Conservation (phyloP, 306 rosid species). For the Cicer yamashitae region DNA sequence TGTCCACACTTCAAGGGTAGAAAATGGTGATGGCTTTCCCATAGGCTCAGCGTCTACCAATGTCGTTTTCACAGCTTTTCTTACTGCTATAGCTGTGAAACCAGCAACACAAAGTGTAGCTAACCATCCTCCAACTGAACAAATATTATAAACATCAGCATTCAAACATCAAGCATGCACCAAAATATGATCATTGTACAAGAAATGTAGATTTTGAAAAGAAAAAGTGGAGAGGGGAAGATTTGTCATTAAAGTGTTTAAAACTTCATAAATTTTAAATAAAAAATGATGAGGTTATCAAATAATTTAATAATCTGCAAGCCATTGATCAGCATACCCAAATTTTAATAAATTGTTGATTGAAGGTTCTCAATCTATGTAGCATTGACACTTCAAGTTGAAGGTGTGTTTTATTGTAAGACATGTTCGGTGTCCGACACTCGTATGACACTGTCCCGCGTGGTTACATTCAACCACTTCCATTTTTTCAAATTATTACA, state of each 20-base stretch:
- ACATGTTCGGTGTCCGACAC: no score
- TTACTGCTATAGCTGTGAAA: slow-evolving; percentile 77
- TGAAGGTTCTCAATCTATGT: neutral
- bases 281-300: neutral
- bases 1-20: slow-evolving; percentile 72
- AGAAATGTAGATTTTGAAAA: slow-evolving; percentile 3
- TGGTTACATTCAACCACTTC: neutral
- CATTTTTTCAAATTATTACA: neutral
- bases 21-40: slow-evolving; percentile 85
- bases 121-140: slow-evolving; percentile 93
- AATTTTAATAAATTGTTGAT: neutral
- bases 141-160: slow-evolving; percentile 33
- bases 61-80: slow-evolving; percentile 86
- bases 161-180: neutral
- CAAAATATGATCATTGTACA: neutral
- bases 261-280: neutral
- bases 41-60: slow-evolving; percentile 90
- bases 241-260: slow-evolving; percentile 8
- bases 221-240: neutral
- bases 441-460: no score
- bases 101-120: slow-evolving; percentile 92
- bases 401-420: neutral
- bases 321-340: neutral
- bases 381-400: neutral
- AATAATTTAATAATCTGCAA: neutral